Base-by-base conservation (phyloP, 176 grass and related monocot species). In the Hsuehochloa calcarea region DNA sequence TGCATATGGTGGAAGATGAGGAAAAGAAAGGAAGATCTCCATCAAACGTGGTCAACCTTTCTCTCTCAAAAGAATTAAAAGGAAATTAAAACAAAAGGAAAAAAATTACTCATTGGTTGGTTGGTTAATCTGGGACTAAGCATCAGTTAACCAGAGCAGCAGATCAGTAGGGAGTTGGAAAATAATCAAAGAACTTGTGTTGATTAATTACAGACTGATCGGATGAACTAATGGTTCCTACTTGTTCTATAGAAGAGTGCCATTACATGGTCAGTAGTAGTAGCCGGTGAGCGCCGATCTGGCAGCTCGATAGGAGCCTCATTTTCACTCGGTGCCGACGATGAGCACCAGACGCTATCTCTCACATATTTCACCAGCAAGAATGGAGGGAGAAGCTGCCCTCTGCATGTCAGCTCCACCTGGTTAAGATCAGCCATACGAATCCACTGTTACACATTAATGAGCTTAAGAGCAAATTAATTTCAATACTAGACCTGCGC, bases 391-490 rank as follows among this genome's bases (percentile, higher is more conserved):
- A 97, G 90, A 55, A 83, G 84, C 49, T 93, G 88, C 70, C 90
- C 95, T 93, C 91, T 88, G 75, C 95, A 97, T n/a, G 89, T 87
- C 60, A 94, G 84, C 72, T 91, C 87, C 41, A 94, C 84, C 92
- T 89, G 86, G 49, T 56, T 38, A 56, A 55, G 49, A 55, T 38
- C 46, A 74, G 16, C 47, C 46, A 35, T 51, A 51, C 25, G 45
- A 14, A 76, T n/a, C 13, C 31, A 58, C 25, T 13, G 17, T 23
- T 35, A 34, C 59, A 13, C 23, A 27, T 5, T 26, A 26, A 13
- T 26, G 13, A 26, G 59, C 59, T 13, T 61, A 26, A 61, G 59
- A 61, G 25, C 59, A 61, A 31, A 64, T 15, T 31, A 64, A 16
- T 31, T 13, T 15, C 26, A 16, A 31, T 16, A 64, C 61, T 20